These are phyloP conservation scores for Pseudogymnoascus sp. DNA, from an alignment of 2,329 filamentous ascomycete species.

Conservation along the genomic window DNA sequence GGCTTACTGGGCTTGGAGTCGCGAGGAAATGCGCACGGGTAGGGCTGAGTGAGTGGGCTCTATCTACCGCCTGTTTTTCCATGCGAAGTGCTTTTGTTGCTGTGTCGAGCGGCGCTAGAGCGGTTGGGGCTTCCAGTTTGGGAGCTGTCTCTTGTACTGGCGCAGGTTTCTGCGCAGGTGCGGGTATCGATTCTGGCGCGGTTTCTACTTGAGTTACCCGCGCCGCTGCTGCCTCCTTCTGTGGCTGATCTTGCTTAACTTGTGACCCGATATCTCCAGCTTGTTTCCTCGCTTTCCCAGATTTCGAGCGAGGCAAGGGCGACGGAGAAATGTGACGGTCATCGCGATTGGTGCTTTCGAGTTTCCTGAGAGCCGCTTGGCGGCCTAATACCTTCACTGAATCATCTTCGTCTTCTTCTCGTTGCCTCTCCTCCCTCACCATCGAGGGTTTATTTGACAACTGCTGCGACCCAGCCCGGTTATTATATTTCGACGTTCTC, in stretches of 20 bases:
- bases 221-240: background rate
- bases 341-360: slow-evolving; percentile 12
- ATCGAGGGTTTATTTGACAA: slow-evolving; percentile 37
- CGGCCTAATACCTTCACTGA: slow-evolving; percentile 14
- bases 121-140: background rate
- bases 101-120: background rate
- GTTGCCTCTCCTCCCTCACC: slow-evolving; percentile 40
- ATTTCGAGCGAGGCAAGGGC: slow-evolving; percentile 20
- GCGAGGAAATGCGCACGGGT: slow-evolving; percentile 59
- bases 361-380: slow-evolving; percentile 9
- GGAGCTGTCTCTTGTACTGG: background rate
- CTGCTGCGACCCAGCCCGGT: slow-evolving; percentile 17
- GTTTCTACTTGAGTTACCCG: background rate
- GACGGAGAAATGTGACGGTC: slow-evolving; percentile 22
- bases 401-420: slow-evolving; percentile 32
- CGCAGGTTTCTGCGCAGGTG: background rate
- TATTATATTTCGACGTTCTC: slow-evolving; percentile 15
- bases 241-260: background rate
- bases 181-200: background rate
- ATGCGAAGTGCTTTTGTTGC: background rate
- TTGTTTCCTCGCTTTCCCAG: slow-evolving; percentile 19
- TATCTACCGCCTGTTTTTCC: slow-evolving; percentile 21
- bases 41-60: slow-evolving; percentile 48
- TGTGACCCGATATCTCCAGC: background rate
- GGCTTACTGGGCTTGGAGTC: slow-evolving; percentile 39